phyloP scores from a whole-genome alignment of 1,284 basidiomycete species.

The Pulveroboletus ridleyi region DNA sequence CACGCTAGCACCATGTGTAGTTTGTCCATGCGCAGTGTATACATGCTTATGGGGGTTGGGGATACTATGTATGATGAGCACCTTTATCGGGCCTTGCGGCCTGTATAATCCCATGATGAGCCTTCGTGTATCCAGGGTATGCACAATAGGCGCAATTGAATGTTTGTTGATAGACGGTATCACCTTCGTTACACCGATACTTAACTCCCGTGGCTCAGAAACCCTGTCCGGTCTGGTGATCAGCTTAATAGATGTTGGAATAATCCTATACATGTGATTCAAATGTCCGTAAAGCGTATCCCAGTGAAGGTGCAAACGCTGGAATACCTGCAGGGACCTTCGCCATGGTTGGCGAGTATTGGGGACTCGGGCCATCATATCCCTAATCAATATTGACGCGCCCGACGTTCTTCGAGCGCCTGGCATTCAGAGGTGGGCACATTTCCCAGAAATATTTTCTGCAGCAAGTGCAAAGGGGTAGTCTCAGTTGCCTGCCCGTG shows the following conservation, averaged over 20 bases:
- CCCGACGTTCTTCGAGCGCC: constrained; percentile 50
- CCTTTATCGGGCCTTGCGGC: too few relatives aligned
- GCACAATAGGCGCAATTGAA: constrained; percentile 47
- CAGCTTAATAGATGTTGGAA: constrained; percentile 49
- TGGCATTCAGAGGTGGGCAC: constrained; percentile 55
- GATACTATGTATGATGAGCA: too few relatives aligned
- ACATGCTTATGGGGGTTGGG: too few relatives aligned
- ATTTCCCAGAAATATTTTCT: constrained; percentile 54
- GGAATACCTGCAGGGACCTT: constrained; percentile 22
- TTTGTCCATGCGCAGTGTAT: too few relatives aligned
- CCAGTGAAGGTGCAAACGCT: constrained; percentile 41
- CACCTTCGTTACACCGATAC: constrained; percentile 46
- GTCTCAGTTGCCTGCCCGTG: constrained; percentile 54
- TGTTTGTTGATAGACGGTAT: constrained; percentile 39
- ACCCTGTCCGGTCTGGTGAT: constrained; percentile 44
- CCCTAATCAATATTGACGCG: constrained; percentile 56
- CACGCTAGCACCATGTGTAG: too few relatives aligned
- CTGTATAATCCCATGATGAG: constrained; percentile 51
- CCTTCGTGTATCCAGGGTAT: constrained; percentile 58
- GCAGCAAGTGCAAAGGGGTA: constrained; percentile 49
- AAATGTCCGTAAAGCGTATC: constrained; percentile 51
- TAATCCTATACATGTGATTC: constrained; percentile 43
- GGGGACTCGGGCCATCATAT: constrained; percentile 12
- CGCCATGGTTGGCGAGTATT: background rate
- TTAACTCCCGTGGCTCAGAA: constrained; percentile 38